Conservation (phyloP, 768 basidiomycete species). For the Mycena olivaceomarginata region DNA sequence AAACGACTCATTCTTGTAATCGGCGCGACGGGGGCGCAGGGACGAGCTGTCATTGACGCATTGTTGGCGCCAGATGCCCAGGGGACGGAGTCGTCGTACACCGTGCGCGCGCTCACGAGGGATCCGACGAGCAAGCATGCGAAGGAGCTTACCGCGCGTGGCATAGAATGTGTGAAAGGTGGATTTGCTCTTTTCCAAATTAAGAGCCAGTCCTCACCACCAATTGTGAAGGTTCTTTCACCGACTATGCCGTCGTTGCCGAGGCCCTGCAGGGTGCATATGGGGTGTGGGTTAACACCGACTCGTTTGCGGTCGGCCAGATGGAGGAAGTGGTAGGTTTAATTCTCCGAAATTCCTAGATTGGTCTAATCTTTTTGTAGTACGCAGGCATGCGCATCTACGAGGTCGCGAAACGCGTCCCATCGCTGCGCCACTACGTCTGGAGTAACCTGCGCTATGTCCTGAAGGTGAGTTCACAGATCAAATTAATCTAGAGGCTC, state of each 20-base stretch:
- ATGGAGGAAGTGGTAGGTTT: constrained; percentile 50
- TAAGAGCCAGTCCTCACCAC: not conserved
- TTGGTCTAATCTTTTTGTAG: constrained; percentile 4
- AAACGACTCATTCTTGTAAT: too few species aligned
- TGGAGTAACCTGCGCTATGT: constrained; percentile 53
- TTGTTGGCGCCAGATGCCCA: too few species aligned
- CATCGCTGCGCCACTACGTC: constrained; percentile 60
- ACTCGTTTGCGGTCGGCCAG: constrained; percentile 16
- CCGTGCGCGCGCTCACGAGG: constrained; percentile 65
- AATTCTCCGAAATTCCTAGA: constrained; percentile 8
- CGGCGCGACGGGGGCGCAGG: too few species aligned
- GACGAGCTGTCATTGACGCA: too few species aligned
- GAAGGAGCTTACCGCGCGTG: constrained; percentile 56
- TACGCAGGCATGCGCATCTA: constrained; percentile 63
- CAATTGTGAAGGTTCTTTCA: constrained; percentile 56
- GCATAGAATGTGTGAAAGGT: constrained; percentile 63
- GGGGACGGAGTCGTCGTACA: constrained; percentile 55
- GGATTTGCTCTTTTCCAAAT: not conserved
- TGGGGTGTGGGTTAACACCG: constrained; percentile 63
- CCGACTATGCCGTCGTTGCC: constrained; percentile 53
- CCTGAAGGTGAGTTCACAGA: not conserved
- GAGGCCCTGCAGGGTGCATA: constrained; percentile 57
- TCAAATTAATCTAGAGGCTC: too few species aligned
- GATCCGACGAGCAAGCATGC: constrained; percentile 56
- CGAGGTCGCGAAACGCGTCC: constrained; percentile 58